These are phyloP conservation scores for Penicillium verrucosum DNA, from an alignment of 2,329 filamentous ascomycete genomes.

Conservation along the genomic window DNA sequence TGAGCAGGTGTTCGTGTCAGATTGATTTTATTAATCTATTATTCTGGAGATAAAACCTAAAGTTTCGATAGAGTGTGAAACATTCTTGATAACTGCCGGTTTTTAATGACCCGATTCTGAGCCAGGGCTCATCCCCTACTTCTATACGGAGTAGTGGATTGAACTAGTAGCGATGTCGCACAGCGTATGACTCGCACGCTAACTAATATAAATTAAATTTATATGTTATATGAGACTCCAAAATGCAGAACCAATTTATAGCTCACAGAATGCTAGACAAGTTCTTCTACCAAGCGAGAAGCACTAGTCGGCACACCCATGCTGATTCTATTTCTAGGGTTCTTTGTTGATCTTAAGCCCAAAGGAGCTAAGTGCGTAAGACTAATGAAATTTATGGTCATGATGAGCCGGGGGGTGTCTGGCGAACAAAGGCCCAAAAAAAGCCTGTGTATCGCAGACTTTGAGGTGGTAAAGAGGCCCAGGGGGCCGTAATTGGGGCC, in stretches of 20 bases:
- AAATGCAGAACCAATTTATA: neutral
- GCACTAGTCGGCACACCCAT: neutral
- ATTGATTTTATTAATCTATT: neutral
- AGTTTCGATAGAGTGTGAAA: neutral
- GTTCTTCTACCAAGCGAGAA: neutral
- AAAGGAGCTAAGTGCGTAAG: constrained; percentile 6
- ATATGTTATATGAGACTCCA: neutral
- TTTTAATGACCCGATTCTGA: neutral
- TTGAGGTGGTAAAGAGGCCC: neutral
- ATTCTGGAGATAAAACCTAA: neutral
- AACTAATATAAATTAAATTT: neutral
- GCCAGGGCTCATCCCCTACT: neutral
- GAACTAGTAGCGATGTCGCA: neutral
- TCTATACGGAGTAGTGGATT: neutral
- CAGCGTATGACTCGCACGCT: neutral
- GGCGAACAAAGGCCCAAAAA: constrained; percentile 1
- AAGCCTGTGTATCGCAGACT: constrained; percentile 5
- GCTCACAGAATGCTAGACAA: neutral
- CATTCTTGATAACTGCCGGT: neutral
- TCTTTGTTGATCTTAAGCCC: constrained; percentile 15
- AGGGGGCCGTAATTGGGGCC: neutral
- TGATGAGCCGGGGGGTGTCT: constrained; percentile 2
- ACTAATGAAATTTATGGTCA: constrained; percentile 3
- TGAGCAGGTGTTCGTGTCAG: constrained; percentile 1
- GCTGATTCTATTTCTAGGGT: constrained; percentile 7